A percentile compares a stretch with the other conserved stretches of the same genome.
phyloP scores from a whole-genome alignment of 352 stramenopile species.

The Phytophthora lateralis region DNA sequence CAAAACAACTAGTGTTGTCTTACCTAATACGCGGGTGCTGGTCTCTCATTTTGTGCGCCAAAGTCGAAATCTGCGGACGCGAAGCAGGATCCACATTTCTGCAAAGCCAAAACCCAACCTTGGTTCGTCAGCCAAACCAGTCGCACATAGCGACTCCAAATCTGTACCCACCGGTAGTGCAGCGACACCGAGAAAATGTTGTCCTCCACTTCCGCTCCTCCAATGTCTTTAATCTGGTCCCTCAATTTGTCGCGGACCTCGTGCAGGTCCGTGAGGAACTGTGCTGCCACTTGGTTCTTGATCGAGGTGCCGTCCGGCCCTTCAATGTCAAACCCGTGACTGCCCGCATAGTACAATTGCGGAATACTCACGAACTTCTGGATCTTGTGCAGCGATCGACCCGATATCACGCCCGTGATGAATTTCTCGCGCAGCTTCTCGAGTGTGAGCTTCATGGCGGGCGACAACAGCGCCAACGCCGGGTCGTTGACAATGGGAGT shows the following conservation, averaged over 20 bases:
- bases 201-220: slow-evolving; percentile 84
- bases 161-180: slow-evolving; percentile 74
- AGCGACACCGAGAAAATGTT: slow-evolving; percentile 91
- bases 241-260: slow-evolving; percentile 58
- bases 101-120: slow-evolving; percentile 4
- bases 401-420: slow-evolving; percentile 87
- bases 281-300: slow-evolving; percentile 85
- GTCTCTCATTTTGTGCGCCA: slow-evolving; percentile 45
- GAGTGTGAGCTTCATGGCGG: slow-evolving; percentile 72
- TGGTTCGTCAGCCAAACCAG: slow-evolving; percentile 1
- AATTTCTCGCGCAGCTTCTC: slow-evolving; percentile 81
- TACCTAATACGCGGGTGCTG: slow-evolving; percentile 70
- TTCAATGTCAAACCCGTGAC: slow-evolving; percentile 91
- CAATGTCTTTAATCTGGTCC: slow-evolving; percentile 49
- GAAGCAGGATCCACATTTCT: slow-evolving; percentile 64
- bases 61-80: slow-evolving; percentile 46
- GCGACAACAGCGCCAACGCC: slow-evolving; percentile 65
- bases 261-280: slow-evolving; percentile 73
- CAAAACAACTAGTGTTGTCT: slow-evolving; percentile 1
- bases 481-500: slow-evolving; percentile 92
- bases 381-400: slow-evolving; percentile 88
- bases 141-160: neutral
- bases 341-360: slow-evolving; percentile 90
- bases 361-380: slow-evolving; percentile 89
- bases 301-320: slow-evolving; percentile 77